Evolutionary conservation across 2,329 filamentous ascomycete genomes (phyloP), one percentile per base, ranked within the genome.

Genomic region (Sarocladium kiliense): DNA sequence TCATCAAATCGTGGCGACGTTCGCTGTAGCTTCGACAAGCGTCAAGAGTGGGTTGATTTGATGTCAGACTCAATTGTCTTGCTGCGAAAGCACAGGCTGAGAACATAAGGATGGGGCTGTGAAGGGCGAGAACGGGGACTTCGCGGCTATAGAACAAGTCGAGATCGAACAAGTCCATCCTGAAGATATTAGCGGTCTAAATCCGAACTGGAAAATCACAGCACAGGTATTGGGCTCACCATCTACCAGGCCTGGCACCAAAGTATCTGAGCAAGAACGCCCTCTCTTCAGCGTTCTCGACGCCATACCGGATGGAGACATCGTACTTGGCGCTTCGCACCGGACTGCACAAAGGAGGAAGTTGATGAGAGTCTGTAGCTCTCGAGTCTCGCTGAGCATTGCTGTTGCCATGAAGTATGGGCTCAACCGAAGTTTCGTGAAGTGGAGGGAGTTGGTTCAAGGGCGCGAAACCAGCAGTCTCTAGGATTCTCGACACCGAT

Each of bases 91-190:
- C 44, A 27, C 44, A 47, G 5, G 44, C 44, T 9, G 44, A 47
- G 44, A 47, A 47, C 44, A 47, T 47, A 23, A 47, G 44, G 25
- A 47, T 47, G 3, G 44, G 44, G 16, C n/a, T 23, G 21, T 30
- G 44, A 12, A 47, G 44, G 10, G 44, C 44, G 10, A 47, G 44
- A 3, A 47, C 23, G 44, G 44, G 44, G n/a, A 47, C 44, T 11
- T 47, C 44, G n/a, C 44, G 44, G n/a, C 44, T 47, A n/a, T 47
- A 47, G 44, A 47, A 47, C 9, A 26, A 18, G n/a, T 47, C 44
- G 25, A 47, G 23, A 18, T 47, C 44, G 25, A 47, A 47, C 7
- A 47, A n/a, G n/a, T 47, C 44, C 44, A 47, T 47, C 44, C 44
- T 47, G 41, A 9, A 32, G 30, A 12, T 32, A 32, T 32, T 32